Base-by-base conservation (phyloP, 192 early-diverging fungal species). In the Linnemannia zychae region DNA sequence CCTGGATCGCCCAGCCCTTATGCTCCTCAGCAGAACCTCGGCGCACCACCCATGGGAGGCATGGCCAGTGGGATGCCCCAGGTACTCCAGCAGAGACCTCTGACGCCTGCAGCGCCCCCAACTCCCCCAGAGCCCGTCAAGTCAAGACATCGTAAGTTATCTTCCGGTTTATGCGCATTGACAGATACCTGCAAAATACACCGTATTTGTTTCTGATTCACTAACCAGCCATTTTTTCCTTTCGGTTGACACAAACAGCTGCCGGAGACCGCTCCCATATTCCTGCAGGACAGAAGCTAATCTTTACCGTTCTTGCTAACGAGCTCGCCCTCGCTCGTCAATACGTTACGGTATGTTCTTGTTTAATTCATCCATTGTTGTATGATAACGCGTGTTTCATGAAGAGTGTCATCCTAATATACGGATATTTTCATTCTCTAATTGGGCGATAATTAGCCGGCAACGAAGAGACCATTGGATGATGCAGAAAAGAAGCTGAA, bases 401-500 rank as follows among this genome's bases (percentile, higher is more conserved):
- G 7, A 38, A 50, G 36, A 48, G n/a, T 40, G 18, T 57, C 17
- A 9, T 36, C 15, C 47, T 78, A 33, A 67, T 7, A 31, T 33
- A 57, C 37, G 13, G 4, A 34, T 20, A 15, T 20, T 18, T 34
- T 24, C 40, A 33, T 40, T 37, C 50, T 38, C 37, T 33, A 20
- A 13, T 49, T 63, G 22, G n/a, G 37, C 52, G 20, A 37, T 47
- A 44, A 68, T 76, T 44, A 95, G 89, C 92, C 94, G n/a, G 88
- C 89, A 31, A 92, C 95, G 78, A 94, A 94, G 77, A 89, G 93
- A 69, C 89, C 94, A 68, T 90, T 95, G 81, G 95, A 96, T 76
- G 97, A 99, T 68, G 93, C 96, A 5, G 95, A 97, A 67, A 95
- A 95, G 82, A 90, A 94, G n/a, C 75, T 99, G 40, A 90, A 93